Conservation (phyloP, 805 yeast species). For the Diddensiella transvaalensis region DNA sequence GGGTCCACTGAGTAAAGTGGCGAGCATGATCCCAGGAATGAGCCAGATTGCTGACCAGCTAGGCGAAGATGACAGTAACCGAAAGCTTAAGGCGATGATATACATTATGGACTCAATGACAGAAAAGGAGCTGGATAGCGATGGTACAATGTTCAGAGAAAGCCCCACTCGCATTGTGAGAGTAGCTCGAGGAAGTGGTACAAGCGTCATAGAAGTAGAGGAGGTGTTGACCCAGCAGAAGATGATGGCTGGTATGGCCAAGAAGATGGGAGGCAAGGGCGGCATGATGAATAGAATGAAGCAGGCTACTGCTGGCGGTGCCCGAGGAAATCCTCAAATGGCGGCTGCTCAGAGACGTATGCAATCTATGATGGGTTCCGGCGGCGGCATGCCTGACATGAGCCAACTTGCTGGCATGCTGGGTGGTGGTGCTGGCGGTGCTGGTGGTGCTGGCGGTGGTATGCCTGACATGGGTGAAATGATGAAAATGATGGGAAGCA, state of each 20-base stretch:
- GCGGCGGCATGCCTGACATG: constrained; percentile 60
- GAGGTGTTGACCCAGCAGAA: constrained; percentile 86
- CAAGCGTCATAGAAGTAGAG: constrained; percentile 87
- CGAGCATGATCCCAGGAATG: constrained; percentile 93
- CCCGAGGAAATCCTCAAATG: constrained; percentile 36
- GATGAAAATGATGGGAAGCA: constrained; percentile 54
- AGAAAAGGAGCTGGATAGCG: constrained; percentile 81
- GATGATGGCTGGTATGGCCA: constrained; percentile 93
- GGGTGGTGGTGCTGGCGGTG: constrained; percentile 46
- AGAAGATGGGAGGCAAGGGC: constrained; percentile 53
- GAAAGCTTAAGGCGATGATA: constrained; percentile 79
- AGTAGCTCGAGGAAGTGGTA: constrained; percentile 93
- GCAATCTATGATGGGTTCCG: constrained; percentile 44
- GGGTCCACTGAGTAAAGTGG: constrained; percentile 94
- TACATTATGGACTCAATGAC: constrained; percentile 96
- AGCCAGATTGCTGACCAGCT: constrained; percentile 78
- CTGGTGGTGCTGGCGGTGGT: constrained; percentile 47
- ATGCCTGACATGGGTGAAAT: constrained; percentile 65
- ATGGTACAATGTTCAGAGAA: constrained; percentile 73
- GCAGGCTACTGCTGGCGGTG: constrained; percentile 35
- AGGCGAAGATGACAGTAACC: constrained; percentile 89
- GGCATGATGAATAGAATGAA: constrained; percentile 47
- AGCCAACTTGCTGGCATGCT: constrained; percentile 48
- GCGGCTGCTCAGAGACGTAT: constrained; percentile 46
- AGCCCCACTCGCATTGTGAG: constrained; percentile 85